Conservation (phyloP, 306 rosid genomes). For the Oemleria cerasiformis region DNA sequence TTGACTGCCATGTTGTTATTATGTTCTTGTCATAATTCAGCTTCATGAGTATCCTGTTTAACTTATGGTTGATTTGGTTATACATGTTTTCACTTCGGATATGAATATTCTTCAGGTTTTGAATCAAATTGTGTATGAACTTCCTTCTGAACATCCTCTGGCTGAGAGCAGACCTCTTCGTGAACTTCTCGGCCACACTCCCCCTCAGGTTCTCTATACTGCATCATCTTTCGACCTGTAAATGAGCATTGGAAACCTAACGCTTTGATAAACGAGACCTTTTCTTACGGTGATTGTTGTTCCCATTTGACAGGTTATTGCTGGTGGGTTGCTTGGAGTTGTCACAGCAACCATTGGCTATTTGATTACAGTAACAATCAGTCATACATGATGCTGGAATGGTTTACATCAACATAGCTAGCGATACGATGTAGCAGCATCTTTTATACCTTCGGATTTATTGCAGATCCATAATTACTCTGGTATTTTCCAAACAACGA, state of each 20-base stretch:
- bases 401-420: conserved; percentile 6
- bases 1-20: not conserved
- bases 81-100: conserved; percentile 11
- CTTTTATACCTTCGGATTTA: conserved; percentile 20
- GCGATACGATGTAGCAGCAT: conserved; percentile 31
- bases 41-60: conserved; percentile 1
- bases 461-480: conserved; percentile 20
- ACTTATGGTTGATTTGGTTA: conserved; percentile 14
- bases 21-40: not conserved
- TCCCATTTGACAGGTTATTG: conserved; percentile 64
- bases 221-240: conserved; percentile 19
- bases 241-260: not conserved
- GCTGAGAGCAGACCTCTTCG: conserved; percentile 95
- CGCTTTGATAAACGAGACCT: not conserved
- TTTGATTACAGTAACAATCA: conserved; percentile 40
- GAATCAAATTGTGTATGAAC: conserved; percentile 94
- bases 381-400: conserved; percentile 22
- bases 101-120: conserved; percentile 47
- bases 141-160: conserved; percentile 98
- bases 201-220: conserved; percentile 68
- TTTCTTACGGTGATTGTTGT: not conserved
- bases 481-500: not conserved
- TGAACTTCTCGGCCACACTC: conserved; percentile 98
- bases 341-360: conserved; percentile 54
- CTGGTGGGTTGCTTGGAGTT: conserved; percentile 79